Base-by-base conservation (phyloP, 2,329 filamentous ascomycete species). In the Helotiales sp. region DNA sequence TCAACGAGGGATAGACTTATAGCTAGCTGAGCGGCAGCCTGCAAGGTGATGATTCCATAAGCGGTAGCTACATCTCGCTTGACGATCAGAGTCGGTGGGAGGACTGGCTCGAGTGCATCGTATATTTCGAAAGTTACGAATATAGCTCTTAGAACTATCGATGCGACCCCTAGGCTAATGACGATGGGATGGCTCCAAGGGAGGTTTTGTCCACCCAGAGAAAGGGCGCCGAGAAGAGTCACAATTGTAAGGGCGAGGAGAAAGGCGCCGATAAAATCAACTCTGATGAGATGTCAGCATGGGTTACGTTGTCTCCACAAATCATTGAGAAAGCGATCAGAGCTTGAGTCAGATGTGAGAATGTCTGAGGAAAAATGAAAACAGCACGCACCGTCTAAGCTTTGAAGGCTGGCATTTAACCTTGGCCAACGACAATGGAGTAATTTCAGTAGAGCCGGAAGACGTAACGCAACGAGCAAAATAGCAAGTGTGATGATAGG, bases 251-350 rank as follows among this genome's bases (percentile, higher is more conserved):
- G 49, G 8, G 79, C 80, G 20, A 87, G 80, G 0, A 87, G 76
- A 1, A 79, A 65, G 0, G 86, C 83, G 0, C 89, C 89, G 0
- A 84, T 65, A 68, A 90, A 87, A 75, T 91, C 89, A 58, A 91
- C 82, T 1, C n/a, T n/a, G n/a, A n/a, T n/a, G n/a, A n/a, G n/a
- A n/a, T n/a, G n/a, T n/a, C n/a, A n/a, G n/a, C n/a, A n/a, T n/a
- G n/a, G n/a, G n/a, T n/a, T n/a, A n/a, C n/a, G n/a, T n/a, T n/a
- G n/a, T n/a, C n/a, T n/a, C n/a, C n/a, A n/a, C n/a, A n/a, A n/a
- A n/a, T n/a, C n/a, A n/a, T n/a, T n/a, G n/a, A n/a, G n/a, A n/a
- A n/a, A n/a, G n/a, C n/a, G n/a, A n/a, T n/a, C n/a, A n/a, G n/a
- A n/a, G n/a, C n/a, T n/a, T n/a, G n/a, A n/a, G n/a, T n/a, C n/a